These are phyloP conservation scores for Aethionema arabicum DNA, from an alignment of 345 rosid genomes.

Conservation along the genomic window DNA sequence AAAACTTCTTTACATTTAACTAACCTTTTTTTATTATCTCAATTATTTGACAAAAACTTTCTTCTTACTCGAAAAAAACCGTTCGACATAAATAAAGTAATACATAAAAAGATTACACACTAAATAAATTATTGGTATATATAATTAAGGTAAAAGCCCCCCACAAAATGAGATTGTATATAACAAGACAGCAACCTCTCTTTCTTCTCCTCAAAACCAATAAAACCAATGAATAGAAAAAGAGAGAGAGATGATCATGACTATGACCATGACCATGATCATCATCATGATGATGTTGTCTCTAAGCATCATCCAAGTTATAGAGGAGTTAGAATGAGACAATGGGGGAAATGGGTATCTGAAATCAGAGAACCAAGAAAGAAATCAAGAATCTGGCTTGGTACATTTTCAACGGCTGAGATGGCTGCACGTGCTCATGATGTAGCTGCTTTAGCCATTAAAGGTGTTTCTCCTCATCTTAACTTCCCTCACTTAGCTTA, in stretches of 20 bases:
- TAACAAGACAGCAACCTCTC: too few relatives aligned
- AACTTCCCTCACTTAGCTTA: slow-evolving; percentile 86
- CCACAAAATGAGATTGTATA: too few relatives aligned
- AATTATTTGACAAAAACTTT: too few relatives aligned
- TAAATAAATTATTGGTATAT: too few relatives aligned
- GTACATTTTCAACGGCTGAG: slow-evolving; percentile 83
- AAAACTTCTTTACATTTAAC: too few relatives aligned
- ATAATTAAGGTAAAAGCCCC: too few relatives aligned
- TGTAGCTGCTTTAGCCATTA: slow-evolving; percentile 85
- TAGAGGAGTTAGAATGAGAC: slow-evolving; percentile 87
- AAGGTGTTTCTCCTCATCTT: slow-evolving; percentile 75
- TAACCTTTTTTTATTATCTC: too few relatives aligned
- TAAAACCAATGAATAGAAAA: slow-evolving; percentile 6
- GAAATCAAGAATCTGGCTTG: slow-evolving; percentile 96
- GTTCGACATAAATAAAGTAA: too few relatives aligned
- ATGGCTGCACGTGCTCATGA: slow-evolving; percentile 99
- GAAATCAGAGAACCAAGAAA: slow-evolving; percentile 94
- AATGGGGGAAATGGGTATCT: slow-evolving; percentile 99
- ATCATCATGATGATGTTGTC: slow-evolving; percentile 13
- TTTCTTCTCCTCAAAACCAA: too few relatives aligned
- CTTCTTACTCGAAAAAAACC: too few relatives aligned
- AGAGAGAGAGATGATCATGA: slow-evolving; percentile 16
- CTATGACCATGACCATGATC: too few relatives aligned
- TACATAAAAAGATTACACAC: too few relatives aligned
- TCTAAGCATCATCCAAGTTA: slow-evolving; percentile 64